Base-by-base conservation (phyloP, 352 stramenopile species). In the Phytophthora fragariaefolia region DNA sequence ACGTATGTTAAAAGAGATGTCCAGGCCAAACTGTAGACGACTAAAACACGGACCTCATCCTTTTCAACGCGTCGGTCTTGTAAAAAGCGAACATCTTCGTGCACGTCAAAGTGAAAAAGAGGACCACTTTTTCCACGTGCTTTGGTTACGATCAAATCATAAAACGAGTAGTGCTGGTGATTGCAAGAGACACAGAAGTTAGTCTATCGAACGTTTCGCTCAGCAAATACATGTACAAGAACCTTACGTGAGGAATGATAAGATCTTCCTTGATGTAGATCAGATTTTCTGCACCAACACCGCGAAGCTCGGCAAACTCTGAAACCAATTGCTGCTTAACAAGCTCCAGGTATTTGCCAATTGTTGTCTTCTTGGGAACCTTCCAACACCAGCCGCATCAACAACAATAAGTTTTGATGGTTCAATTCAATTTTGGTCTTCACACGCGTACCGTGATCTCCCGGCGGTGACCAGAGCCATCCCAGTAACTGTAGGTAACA, bases 191-290 rank as follows among this genome's bases (percentile, higher is more conserved):
- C n/a, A n/a, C n/a, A n/a, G n/a, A n/a, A n/a, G n/a, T n/a, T n/a
- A n/a, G n/a, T n/a, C n/a, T n/a, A n/a, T n/a, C n/a, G n/a, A n/a
- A n/a, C n/a, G n/a, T n/a, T n/a, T n/a, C n/a, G 12, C 12, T 36
- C 30, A 42, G 34, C 10, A 42, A 32, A 20, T 5, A 42, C 6
- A 42, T 42, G n/a, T n/a, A n/a, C n/a, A 58, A 4, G 18, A 27
- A 49, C 24, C 79, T 55, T 77, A 96, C 87, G 54, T 96, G 88
- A n/a, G 97, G 97, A 58, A 99, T 97, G 58, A 99, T 99, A n/a
- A 99, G 74, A 78, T 99, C 97, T 76, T 99, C 97, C 68, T 98
- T 99, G 61, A 99, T 88, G 80, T 99, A 99, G 22, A 99, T 81
- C 13, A 99, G 78, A 43, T 97, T 98, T 57, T 99, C 97, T 0